These are phyloP conservation scores for Phaeosphaeria sp. DNA, from an alignment of 2,329 filamentous ascomycete species.

Conservation along the genomic window DNA sequence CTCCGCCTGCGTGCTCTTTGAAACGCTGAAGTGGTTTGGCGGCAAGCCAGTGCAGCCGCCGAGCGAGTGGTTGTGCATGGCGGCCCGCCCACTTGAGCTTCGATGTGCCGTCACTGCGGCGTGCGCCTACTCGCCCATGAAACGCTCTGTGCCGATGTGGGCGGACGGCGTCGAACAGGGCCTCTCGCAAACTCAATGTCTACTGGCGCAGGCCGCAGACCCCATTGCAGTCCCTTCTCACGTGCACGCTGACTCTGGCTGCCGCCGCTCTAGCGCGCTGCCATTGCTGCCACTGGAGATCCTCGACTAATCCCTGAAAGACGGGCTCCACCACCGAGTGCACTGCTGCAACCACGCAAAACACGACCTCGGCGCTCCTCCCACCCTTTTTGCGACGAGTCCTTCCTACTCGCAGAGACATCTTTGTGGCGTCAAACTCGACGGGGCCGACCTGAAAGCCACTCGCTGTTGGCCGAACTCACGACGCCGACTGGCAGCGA, in stretches of 20 bases:
- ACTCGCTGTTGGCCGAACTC: constrained; percentile 11
- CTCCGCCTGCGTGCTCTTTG: constrained; percentile 26
- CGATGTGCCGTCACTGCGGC: not conserved
- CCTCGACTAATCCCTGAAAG: constrained; percentile 5
- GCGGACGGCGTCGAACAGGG: not conserved
- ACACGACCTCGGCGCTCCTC: constrained; percentile 11
- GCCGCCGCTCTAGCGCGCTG: not conserved
- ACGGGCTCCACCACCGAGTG: constrained; percentile 15
- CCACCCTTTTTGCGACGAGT: constrained; percentile 11
- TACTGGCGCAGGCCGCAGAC: not conserved
- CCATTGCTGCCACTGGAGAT: constrained; percentile 4
- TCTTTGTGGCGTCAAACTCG: not conserved
- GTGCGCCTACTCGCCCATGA: constrained; percentile 21
- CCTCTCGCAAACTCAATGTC: not conserved
- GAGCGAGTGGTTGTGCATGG: constrained; percentile 1
- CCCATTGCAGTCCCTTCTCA: constrained; percentile 18
- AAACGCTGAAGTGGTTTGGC: constrained; percentile 34
- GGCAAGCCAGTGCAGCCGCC: not conserved
- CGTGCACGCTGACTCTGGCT: constrained; percentile 16
- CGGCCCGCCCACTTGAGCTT: constrained; percentile 5
- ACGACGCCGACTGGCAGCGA: constrained; percentile 19
- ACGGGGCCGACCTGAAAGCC: not conserved
- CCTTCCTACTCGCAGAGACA: constrained; percentile 8
- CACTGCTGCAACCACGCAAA: constrained; percentile 23
- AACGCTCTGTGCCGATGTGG: constrained; percentile 10